phyloP scores from a whole-genome alignment of 257 asterid species.

The Thymus quinquecostatus region DNA sequence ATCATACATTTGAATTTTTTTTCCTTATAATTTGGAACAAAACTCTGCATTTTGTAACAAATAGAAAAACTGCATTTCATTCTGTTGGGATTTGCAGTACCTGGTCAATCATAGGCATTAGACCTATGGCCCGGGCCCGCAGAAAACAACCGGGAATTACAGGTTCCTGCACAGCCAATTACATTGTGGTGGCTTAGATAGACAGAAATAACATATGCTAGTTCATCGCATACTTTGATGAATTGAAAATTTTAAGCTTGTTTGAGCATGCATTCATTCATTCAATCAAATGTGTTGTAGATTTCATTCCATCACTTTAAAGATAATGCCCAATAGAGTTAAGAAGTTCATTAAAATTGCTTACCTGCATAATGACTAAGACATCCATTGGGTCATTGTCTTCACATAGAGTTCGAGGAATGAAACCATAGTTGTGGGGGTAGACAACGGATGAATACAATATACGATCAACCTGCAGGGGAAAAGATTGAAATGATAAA shows the following conservation, averaged over 20 bases:
- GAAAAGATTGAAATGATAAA: not conserved
- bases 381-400: constrained; percentile 76
- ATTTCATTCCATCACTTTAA: not conserved
- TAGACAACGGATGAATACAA: constrained; percentile 66
- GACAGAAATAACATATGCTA: no score
- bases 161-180: constrained; percentile 45
- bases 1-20: no score
- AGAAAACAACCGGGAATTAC: constrained; percentile 66
- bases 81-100: constrained; percentile 32
- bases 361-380: constrained; percentile 63
- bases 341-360: not conserved
- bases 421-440: constrained; percentile 69
- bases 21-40: no score
- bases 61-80: not conserved
- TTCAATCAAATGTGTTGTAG: not conserved
- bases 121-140: constrained; percentile 69
- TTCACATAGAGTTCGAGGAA: constrained; percentile 68
- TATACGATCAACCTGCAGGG: constrained; percentile 61
- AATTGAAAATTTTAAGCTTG: not conserved
- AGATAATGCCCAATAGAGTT: not conserved
- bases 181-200: not conserved
- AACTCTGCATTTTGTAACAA: not conserved
- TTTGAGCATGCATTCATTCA: not conserved
- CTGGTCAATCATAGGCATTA: constrained; percentile 78
- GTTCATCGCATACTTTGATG: no score